Evolutionary conservation across 116 monocot species (phyloP), one percentile per base, ranked within the genome.

Genomic region (Trichopus zeylanicus): DNA sequence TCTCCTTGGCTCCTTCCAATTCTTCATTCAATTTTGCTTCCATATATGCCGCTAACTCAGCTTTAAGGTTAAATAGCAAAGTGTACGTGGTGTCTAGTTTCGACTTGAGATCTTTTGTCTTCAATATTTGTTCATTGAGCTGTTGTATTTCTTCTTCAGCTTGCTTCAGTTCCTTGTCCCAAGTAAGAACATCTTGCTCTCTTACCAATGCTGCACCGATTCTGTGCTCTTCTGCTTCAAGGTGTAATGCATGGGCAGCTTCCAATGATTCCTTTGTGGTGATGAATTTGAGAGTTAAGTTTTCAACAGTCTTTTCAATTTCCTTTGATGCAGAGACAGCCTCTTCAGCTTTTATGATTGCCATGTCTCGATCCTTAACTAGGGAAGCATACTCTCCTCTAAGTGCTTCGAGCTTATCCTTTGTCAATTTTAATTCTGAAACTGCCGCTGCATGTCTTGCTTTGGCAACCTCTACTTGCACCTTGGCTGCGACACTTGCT

Each of bases 181-280:
- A 93, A 42, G 47, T 68, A 19, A 75, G 62, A 24, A 59, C 52
- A 46, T 93, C 93, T 35, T 88, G 74, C 48, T 93, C 85, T 58
- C 75, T 74, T 7, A 85, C 81, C 72, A 93, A 64, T 8, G 79
- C 65, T 26, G 79, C 58, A 57, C 75, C 81, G 23, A 82, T 77
- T 19, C 81, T 73, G 32, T 80, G 82, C 56, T 88, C 93, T 59
- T 93, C 88, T 15, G 82, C 85, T 65, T 79, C 85, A 61, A 93
- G 67, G 68, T 84, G 87, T 6, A 76, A 68, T 2, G 84, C 63
- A 48, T 88, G 88, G 1, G 77, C 73, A 15, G 69, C 71, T 46
- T 85, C 85, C 27, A 89, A 33, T 35, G 68, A 64, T 46, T 87
- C 92, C 61, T 76, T 93, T 7, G 68, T 52, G 13, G 58, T 63